Base-by-base conservation (phyloP, 1,284 basidiomycete species). In the Paramarasmius palmivorus region DNA sequence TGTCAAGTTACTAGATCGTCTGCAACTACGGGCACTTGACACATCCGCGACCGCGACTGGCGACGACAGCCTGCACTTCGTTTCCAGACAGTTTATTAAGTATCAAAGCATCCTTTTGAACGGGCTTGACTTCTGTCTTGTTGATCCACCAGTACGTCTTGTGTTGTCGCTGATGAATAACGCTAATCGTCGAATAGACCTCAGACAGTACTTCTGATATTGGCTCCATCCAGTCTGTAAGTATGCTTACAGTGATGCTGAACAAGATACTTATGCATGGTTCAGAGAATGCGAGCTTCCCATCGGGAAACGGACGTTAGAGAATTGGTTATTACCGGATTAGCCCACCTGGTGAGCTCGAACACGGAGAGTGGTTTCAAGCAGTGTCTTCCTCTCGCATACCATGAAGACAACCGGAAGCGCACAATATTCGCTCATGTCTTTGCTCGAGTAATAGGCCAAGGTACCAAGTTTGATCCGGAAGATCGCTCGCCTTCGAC, bases 361-460 rank as follows among this genome's bases (percentile, higher is more conserved):
- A 97, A 96, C 65, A 88, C 92, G 29, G 92, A 96, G 63, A 89
- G 85, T 59, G 93, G 93, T 12, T 83, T 96, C 61, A 94, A 95
- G 68, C 92, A 94, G 67, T 94, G 90, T 63, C 80, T 96, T 25
- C 74, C 84, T 1, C 73, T 92, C 52, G 92, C 90, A 2, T 95
- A 93, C 62, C 88, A 93, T 62, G 72, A 78, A 25, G 90, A 95
- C 63, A 75, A 79, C 15, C 72, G 82, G 25, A 88, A 90, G 63
- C 84, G 93, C 35, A 79, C 84, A 2, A 92, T 94, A 22, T 96
- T 95, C 65, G 86, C 93, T 50, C 86, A 90, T 64, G 86, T 95
- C n/a, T 92, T 95, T 69, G 86, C 91, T 45, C 83, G 90, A 46
- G 92, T 95, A 3, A 79, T 97, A 49, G 82, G 86, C 14, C 87